Conservation (phyloP, 306 rosid species). For the Trichosanthes cucumerina region DNA sequence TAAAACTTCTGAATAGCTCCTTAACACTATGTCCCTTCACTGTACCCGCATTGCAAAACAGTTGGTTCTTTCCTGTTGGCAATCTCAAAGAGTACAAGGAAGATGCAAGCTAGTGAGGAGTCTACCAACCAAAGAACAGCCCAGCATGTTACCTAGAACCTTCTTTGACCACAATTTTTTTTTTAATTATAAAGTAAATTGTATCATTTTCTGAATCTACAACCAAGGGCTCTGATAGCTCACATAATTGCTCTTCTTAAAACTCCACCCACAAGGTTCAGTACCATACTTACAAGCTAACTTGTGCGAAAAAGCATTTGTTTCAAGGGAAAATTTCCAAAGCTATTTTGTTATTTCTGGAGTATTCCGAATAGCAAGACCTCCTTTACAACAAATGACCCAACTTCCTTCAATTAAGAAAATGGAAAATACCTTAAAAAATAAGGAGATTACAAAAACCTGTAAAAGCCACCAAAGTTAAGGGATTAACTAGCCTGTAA, state of each 20-base stretch:
- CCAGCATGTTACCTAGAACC: not conserved
- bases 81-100: not conserved
- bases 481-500: not conserved
- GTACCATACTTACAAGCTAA: not conserved
- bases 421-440: not conserved
- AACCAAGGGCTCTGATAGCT: not conserved
- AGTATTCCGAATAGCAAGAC: not conserved
- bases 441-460: not conserved
- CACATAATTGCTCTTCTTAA: not conserved
- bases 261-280: not conserved
- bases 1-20: not conserved
- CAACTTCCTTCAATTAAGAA: not conserved
- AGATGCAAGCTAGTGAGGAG: not conserved
- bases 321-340: not conserved
- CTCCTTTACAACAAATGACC: not conserved
- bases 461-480: not conserved
- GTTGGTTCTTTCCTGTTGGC: not conserved
- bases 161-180: not conserved
- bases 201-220: not conserved
- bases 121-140: not conserved
- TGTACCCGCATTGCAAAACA: not conserved
- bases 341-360: not conserved
- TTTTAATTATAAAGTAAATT: not conserved
- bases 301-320: not conserved
- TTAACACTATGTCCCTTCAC: not conserved